phyloP scores from a whole-genome alignment of 1,284 basidiomycete species.

The Tilletia horrida region DNA sequence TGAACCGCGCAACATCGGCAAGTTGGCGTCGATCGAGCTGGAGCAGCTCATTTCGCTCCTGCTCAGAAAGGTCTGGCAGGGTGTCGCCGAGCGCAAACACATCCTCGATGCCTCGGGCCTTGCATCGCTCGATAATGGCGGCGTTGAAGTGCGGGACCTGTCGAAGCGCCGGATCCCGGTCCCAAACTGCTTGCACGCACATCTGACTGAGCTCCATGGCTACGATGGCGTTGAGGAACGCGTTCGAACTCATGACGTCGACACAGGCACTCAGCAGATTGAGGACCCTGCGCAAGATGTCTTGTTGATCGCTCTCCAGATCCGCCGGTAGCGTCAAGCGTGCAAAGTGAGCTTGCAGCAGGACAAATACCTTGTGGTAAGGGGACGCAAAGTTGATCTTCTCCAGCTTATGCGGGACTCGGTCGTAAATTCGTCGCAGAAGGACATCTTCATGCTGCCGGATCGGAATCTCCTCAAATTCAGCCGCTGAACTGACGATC shows the following conservation, averaged over 20 bases:
- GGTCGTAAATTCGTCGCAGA: constrained; percentile 78
- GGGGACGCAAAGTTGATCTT: constrained; percentile 83
- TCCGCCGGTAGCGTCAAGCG: constrained; percentile 86
- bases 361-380: constrained; percentile 95
- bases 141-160: constrained; percentile 91
- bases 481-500: constrained; percentile 90
- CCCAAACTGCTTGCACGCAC: constrained; percentile 98
- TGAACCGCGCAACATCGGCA: constrained; percentile 65
- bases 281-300: constrained; percentile 83
- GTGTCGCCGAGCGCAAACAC: constrained; percentile 47
- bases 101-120: constrained; percentile 55
- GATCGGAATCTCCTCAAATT: constrained; percentile 92
- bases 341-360: constrained; percentile 95
- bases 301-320: constrained; percentile 81
- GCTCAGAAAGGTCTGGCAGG: constrained; percentile 42
- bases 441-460: constrained; percentile 62
- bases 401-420: constrained; percentile 89
- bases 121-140: constrained; percentile 74
- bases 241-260: constrained; percentile 96
- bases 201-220: constrained; percentile 99
- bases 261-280: constrained; percentile 71
- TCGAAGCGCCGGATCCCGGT: constrained; percentile 70
- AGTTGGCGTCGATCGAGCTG: constrained; percentile 76
- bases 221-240: constrained; percentile 85
- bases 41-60: constrained; percentile 65